Evolutionary conservation across 148 eudicot species (phyloP).

Genomic region (Diospyros lotus): DNA sequence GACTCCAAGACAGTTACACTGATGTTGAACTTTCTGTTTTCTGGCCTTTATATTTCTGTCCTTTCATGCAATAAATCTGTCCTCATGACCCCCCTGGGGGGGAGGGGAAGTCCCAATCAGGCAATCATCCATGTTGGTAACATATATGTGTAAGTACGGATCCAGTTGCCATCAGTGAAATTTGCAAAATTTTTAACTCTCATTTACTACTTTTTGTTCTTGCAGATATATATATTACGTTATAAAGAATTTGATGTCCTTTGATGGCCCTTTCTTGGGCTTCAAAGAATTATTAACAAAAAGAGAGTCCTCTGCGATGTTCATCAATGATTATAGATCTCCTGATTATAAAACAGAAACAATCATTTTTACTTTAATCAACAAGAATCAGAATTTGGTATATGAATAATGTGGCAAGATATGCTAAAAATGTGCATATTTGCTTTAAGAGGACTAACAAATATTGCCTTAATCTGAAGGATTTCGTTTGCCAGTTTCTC

Average conservation of each 20-base stretch:
- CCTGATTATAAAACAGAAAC: background rate
- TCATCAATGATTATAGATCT: background rate
- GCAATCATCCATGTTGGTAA: no score
- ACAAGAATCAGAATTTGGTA: background rate
- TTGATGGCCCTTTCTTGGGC: background rate
- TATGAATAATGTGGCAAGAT: background rate
- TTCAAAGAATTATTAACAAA: background rate
- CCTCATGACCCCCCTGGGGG: no score
- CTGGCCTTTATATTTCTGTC: no score
- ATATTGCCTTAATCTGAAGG: background rate
- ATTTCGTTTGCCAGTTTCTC: background rate
- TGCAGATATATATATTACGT: background rate
- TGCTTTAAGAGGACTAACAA: background rate
- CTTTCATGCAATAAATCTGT: no score
- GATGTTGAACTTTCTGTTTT: background rate
- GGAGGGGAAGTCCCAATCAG: no score
- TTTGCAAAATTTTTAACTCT: background rate
- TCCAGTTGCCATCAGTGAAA: background rate
- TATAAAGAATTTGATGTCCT: background rate
- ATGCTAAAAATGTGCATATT: conserved; percentile 6
- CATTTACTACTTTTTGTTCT: background rate
- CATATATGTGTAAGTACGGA: background rate
- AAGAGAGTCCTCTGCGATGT: background rate
- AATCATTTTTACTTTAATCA: no score
- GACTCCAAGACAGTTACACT: background rate